Base-by-base conservation (phyloP, 2,329 filamentous ascomycete genomes). In the Pseudogymnoascus sp. region DNA sequence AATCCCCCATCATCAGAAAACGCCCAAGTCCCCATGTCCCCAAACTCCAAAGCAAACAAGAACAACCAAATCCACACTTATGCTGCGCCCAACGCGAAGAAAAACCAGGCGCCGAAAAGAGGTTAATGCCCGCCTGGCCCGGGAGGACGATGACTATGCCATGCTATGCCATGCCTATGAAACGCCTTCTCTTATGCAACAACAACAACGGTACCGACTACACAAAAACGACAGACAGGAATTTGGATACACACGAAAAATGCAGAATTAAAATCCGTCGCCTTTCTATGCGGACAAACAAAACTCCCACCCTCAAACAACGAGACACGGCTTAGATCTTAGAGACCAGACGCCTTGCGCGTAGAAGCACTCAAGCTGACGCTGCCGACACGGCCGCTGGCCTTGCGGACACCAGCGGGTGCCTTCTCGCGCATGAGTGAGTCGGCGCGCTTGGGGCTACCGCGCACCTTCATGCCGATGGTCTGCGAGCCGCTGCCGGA, bases 321-420 rank as follows among this genome's bases (percentile, higher is more conserved):
- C 9, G 39, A 41, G 25, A 50, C 5, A 25, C 66, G n/a, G n/a
- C n/a, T n/a, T n/a, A n/a, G n/a, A n/a, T n/a, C n/a, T 64, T 68
- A 71, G 58, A 71, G 37, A 5, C 69, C 70, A 11, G 71, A 71
- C 36, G 71, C 68, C 61, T 72, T 72, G 39, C 71, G 69, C 30
- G 60, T 60, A 6, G 28, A 22, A n/a, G 66, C 33, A 30, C 65
- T 60, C 59, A 41, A 58, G 66, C 76, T 80, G 62, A 82, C 76
- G 70, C 84, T 87, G 58, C 83, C 85, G 12, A 88, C 76, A 41
- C 85, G 80, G 37, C 85, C 85, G 67, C 84, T 87, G 4, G 82
- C 85, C 77, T 88, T 88, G 64, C 85, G 81, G 50, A 87, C 78
- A 50, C 84, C 6, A 74, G 75, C 30, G n/a, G 76, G 74, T 61